phyloP scores from a whole-genome alignment of 2,329 filamentous ascomycete species.

The Phyllosticta citrichinensis region DNA sequence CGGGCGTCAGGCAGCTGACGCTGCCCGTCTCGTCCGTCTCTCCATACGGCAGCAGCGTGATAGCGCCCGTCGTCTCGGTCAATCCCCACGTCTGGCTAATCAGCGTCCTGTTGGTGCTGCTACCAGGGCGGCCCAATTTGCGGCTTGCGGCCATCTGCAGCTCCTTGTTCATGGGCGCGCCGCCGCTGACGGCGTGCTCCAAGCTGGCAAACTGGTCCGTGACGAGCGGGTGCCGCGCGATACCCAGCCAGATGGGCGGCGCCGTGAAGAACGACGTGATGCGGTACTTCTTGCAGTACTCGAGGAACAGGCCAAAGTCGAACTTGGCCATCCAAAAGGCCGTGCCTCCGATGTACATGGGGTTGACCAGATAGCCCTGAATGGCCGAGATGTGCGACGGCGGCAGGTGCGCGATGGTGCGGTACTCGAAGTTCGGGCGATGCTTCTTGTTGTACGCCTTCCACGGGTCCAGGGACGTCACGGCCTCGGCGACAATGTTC shows the following conservation, averaged over 20 bases:
- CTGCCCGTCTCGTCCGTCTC: conserved; percentile 31
- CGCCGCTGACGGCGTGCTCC: conserved; percentile 40
- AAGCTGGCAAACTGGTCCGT: conserved; percentile 42
- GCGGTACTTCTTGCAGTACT: conserved; percentile 39
- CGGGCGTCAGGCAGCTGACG: conserved; percentile 34
- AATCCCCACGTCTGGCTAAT: conserved; percentile 49
- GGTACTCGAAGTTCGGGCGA: conserved; percentile 24
- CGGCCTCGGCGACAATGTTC: conserved; percentile 32
- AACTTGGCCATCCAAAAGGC: conserved; percentile 56
- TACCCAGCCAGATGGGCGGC: conserved; percentile 50
- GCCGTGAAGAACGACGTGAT: conserved; percentile 50
- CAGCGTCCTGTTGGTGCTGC: conserved; percentile 22
- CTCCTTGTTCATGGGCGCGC: conserved; percentile 47
- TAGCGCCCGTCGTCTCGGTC: conserved; percentile 40
- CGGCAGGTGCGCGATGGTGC: conserved; percentile 37
- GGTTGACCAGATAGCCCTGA: conserved; percentile 38
- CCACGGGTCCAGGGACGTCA: conserved; percentile 18
- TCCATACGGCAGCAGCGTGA: conserved; percentile 22
- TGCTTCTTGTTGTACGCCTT: conserved; percentile 18
- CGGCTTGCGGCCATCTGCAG: conserved; percentile 38
- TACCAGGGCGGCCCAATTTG: conserved; percentile 33
- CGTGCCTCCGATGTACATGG: conserved; percentile 29
- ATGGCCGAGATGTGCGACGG: conserved; percentile 39
- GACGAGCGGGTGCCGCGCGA: conserved; percentile 47
- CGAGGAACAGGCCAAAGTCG: conserved; percentile 46